Conservation (phyloP, 192 early-diverging fungal species). For the Dissophora globulifera region DNA sequence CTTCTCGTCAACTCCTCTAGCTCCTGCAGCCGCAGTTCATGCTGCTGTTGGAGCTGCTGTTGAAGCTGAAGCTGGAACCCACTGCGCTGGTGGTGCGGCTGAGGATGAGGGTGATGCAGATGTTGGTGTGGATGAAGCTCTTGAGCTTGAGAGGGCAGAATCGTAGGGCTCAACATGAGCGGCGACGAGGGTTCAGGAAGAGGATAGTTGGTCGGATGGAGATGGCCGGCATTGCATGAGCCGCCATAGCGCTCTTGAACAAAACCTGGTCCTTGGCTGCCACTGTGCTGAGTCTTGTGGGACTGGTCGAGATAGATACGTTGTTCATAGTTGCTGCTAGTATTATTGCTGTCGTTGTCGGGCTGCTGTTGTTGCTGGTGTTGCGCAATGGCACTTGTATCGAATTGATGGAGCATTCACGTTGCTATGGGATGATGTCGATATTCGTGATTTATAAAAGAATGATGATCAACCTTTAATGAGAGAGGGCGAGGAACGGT, state of each 20-base stretch:
- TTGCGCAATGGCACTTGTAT: slow-evolving; percentile 22
- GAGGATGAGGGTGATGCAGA: slow-evolving; percentile 1
- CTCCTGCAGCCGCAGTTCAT: not conserved
- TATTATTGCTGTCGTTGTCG: slow-evolving; percentile 6
- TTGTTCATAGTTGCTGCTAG: slow-evolving; percentile 12
- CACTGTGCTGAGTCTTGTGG: not conserved
- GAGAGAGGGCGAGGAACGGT: not conserved
- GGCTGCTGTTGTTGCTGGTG: slow-evolving; percentile 13
- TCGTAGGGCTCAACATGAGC: slow-evolving; percentile 21
- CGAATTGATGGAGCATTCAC: slow-evolving; percentile 40
- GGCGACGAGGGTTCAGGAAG: slow-evolving; percentile 4
- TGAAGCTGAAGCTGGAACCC: not conserved
- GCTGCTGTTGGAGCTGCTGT: not conserved
- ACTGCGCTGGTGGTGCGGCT: slow-evolving; percentile 13
- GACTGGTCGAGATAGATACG: not conserved
- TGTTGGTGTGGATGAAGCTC: slow-evolving; percentile 2
- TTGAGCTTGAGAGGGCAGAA: slow-evolving; percentile 14
- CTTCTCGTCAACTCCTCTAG: not conserved
- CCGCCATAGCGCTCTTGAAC: slow-evolving; percentile 11
- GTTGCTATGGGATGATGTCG: not conserved
- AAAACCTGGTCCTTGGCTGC: slow-evolving; percentile 5
- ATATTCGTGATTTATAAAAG: too few species aligned
- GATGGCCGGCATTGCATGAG: not conserved
- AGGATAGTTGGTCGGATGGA: too few species aligned
- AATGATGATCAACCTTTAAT: too few species aligned